These are phyloP conservation scores for Naganishia vaughanmartiniae DNA, from an alignment of 768 basidiomycete species.

Conservation along the genomic window DNA sequence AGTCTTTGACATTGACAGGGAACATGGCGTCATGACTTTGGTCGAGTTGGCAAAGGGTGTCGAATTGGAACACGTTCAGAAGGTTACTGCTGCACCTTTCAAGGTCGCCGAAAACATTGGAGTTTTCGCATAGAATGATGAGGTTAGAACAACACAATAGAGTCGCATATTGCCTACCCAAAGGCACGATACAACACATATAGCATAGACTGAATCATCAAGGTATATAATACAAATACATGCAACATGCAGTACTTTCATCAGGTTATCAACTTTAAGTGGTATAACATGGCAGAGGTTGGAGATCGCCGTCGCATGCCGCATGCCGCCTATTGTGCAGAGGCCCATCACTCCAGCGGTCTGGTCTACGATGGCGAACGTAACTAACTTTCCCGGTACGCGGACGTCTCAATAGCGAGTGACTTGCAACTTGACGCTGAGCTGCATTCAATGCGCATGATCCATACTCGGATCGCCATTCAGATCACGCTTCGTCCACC, in stretches of 20 bases:
- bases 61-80: conserved; percentile 74
- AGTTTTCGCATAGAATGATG: conserved; percentile 14
- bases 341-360: too few relatives aligned
- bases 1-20: conserved; percentile 82
- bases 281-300: too few relatives aligned
- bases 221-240: neutral
- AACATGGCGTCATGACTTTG: conserved; percentile 65
- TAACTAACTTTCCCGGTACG: too few relatives aligned
- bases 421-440: too few relatives aligned
- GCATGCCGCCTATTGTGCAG: too few relatives aligned
- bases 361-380: too few relatives aligned
- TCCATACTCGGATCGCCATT: too few relatives aligned
- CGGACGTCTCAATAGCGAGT: too few relatives aligned
- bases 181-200: neutral
- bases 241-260: neutral
- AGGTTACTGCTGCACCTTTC: conserved; percentile 84
- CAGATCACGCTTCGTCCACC: too few relatives aligned
- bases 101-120: conserved; percentile 48
- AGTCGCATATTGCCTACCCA: neutral
- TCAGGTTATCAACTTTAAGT: neutral
- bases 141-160: conserved; percentile 4
- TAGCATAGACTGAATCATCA: neutral
- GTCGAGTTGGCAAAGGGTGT: conserved; percentile 82
- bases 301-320: too few relatives aligned
- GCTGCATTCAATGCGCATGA: too few relatives aligned